Conservation (phyloP, 1,284 basidiomycete species). For the Golubevia sp. region DNA sequence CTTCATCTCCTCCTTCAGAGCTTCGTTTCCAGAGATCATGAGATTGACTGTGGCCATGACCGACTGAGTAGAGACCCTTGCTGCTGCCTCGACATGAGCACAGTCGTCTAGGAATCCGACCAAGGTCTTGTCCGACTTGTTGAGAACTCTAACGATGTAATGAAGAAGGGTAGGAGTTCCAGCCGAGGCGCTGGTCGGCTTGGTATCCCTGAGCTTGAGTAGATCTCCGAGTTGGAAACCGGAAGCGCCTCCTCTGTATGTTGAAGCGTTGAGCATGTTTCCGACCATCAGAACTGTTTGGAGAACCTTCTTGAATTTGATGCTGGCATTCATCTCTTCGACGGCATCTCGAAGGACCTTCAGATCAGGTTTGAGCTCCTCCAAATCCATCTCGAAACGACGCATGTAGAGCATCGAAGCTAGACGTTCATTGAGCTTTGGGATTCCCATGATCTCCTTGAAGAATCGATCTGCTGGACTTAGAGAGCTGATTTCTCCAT, state of each 20-base stretch:
- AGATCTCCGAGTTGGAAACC: constrained; percentile 83
- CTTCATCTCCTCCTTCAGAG: constrained; percentile 23
- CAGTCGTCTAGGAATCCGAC: constrained; percentile 80
- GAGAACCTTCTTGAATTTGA: constrained; percentile 73
- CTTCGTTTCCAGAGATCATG: constrained; percentile 22
- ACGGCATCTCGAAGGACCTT: constrained; percentile 76
- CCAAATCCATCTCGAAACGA: constrained; percentile 78
- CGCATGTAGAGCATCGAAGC: constrained; percentile 81
- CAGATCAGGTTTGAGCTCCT: constrained; percentile 81
- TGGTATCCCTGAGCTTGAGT: constrained; percentile 83
- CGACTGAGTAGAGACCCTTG: constrained; percentile 30
- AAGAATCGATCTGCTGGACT: constrained; percentile 82
- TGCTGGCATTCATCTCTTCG: constrained; percentile 73
- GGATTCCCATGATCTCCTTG: constrained; percentile 77
- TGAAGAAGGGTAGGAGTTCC: constrained; percentile 84
- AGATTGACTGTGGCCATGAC: constrained; percentile 22
- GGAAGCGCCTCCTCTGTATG: constrained; percentile 78
- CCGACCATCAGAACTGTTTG: constrained; percentile 74
- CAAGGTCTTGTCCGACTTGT: constrained; percentile 71
- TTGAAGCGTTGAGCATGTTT: constrained; percentile 79
- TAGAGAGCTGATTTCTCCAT: constrained; percentile 27
- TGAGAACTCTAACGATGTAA: constrained; percentile 77
- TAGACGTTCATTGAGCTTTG: constrained; percentile 74
- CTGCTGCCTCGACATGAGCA: constrained; percentile 77
- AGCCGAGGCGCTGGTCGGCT: constrained; percentile 71